Percentiles rank a stretch among this genome's conserved stretches.
Conservation (phyloP, 306 rosid species). For the Malus fusca region DNA sequence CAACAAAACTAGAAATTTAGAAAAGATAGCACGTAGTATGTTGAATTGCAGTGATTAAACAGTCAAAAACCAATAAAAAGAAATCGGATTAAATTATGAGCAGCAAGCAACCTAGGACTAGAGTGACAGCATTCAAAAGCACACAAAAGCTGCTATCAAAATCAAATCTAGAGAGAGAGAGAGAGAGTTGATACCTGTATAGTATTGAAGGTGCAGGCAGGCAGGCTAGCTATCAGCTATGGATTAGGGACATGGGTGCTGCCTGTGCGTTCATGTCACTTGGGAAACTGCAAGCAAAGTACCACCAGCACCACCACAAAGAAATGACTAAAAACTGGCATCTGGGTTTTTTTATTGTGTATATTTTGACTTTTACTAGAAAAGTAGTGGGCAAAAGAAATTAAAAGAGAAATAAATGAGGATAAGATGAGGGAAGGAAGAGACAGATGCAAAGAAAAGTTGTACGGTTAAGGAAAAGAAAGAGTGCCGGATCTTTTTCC, state of each 20-base stretch:
- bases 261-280: not conserved
- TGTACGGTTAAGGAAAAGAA: constrained; percentile 21
- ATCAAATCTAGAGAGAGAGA: constrained; percentile 5
- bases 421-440: constrained; percentile 31
- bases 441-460: constrained; percentile 5
- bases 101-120: not conserved
- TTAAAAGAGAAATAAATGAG: constrained; percentile 26
- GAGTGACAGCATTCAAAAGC: not conserved
- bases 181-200: constrained; percentile 29
- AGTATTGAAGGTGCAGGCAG: constrained; percentile 20
- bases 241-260: constrained; percentile 3
- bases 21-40: not conserved
- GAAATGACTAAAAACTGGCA: constrained; percentile 1
- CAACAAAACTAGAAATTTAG: not conserved
- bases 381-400: constrained; percentile 26
- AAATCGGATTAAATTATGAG: not conserved
- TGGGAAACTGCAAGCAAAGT: not conserved
- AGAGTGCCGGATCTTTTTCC: not conserved
- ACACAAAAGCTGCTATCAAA: not conserved
- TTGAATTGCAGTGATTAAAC: not conserved
- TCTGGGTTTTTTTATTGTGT: constrained; percentile 16
- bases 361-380: constrained; percentile 14
- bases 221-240: not conserved
- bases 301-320: constrained; percentile 10
- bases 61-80: not conserved